Evolutionary conservation across 139 green algal genomes (phyloP), one percentile per base, ranked within the genome.

Genomic region (Penium margaritaceum): DNA sequence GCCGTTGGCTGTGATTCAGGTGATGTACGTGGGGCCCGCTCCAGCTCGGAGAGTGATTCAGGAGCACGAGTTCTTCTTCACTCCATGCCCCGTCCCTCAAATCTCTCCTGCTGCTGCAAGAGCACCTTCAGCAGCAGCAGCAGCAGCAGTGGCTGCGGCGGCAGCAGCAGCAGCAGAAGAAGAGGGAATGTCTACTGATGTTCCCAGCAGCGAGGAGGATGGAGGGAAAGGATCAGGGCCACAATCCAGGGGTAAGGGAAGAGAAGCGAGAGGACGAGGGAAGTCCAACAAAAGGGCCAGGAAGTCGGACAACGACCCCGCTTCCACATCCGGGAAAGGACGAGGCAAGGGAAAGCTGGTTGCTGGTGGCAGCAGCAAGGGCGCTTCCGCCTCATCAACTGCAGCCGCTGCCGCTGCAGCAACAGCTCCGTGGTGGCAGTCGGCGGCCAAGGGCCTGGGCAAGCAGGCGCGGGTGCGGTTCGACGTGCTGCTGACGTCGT

Each of bases 401-500:
- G 37, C 35, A 74, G 70, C 21, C n/a, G 21, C 27, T 36, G 51
- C 47, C 55, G 2, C 55, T 15, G 55, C 41, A 9, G 41, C 41
- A 9, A 12, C 41, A 9, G 51, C 51, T 5, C 5, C n/a, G 14
- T n/a, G n/a, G n/a, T n/a, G n/a, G n/a, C n/a, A n/a, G n/a, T n/a
- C n/a, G n/a, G n/a, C n/a, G n/a, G n/a, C n/a, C n/a, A n/a, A n/a
- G n/a, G n/a, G n/a, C n/a, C n/a, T n/a, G 30, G 66, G 63, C 53
- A 78, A 78, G 62, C 73, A 80, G 65, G n/a, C 51, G 39, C 63
- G 39, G 2, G 43, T 75, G 68, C 89, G 88, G 72, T 91, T 92
- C 58, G 86, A 96, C 70, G 84, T 87, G 41, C 75, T 88, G 51
- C 54, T 96, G 76, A 96, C 91, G 24, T 96, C 90, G 0, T 96